phyloP scores from a whole-genome alignment of 495 filamentous ascomycete species.

The Neurospora sp. region DNA sequence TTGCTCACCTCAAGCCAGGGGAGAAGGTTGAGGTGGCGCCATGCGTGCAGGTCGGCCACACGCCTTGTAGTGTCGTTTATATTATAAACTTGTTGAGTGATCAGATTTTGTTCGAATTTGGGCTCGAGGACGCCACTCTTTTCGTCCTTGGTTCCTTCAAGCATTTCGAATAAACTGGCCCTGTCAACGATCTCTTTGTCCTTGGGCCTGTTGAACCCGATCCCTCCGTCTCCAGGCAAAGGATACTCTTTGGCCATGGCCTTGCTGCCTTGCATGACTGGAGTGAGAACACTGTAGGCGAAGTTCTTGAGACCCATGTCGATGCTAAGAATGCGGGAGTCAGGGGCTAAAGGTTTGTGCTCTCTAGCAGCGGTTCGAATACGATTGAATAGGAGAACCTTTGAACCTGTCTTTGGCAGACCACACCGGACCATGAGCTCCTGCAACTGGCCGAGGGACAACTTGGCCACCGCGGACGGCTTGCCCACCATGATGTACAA shows the following conservation, averaged over 20 bases:
- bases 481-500: neutral
- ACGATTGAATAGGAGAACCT: conserved; percentile 4
- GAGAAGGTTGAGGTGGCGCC: conserved; percentile 24
- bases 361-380: conserved; percentile 12
- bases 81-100: neutral
- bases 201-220: neutral
- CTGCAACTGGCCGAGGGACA: neutral
- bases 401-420: conserved; percentile 12
- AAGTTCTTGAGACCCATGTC: conserved; percentile 85
- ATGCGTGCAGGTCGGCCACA: conserved; percentile 17
- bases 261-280: conserved; percentile 6
- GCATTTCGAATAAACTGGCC: neutral
- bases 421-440: conserved; percentile 11
- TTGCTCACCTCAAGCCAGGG: conserved; percentile 1
- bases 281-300: conserved; percentile 57
- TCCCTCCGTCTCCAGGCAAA: neutral
- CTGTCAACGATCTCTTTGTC: neutral
- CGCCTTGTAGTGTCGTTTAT: neutral
- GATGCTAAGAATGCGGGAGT: conserved; percentile 55
- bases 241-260: neutral
- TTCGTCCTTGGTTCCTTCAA: neutral
- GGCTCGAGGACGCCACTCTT: neutral
- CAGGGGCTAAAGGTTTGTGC: conserved; percentile 6
- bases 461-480: neutral
- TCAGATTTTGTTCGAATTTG: neutral